phyloP scores from a whole-genome alignment of 441 rosid genomes.

The Brassica balearica region DNA sequence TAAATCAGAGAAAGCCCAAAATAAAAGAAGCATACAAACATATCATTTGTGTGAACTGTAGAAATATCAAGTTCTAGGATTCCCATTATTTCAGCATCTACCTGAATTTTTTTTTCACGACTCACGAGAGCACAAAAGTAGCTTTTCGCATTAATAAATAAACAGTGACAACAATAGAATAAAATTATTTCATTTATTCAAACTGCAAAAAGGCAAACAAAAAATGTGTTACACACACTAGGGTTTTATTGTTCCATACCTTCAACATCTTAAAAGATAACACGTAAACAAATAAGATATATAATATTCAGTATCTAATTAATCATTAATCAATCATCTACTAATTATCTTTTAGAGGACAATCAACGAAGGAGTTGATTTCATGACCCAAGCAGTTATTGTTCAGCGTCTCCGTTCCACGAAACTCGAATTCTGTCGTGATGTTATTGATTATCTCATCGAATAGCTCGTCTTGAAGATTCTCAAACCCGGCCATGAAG shows the following conservation, averaged over 20 bases:
- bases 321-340: conserved; percentile 22
- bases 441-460: conserved; percentile 18
- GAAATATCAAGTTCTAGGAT: conserved; percentile 32
- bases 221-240: conserved; percentile 11
- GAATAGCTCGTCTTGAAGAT: conserved; percentile 20
- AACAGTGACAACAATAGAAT: neutral
- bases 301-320: neutral
- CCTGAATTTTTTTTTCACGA: conserved; percentile 23
- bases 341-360: conserved; percentile 22
- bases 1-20: neutral
- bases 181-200: conserved; percentile 14
- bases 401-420: conserved; percentile 9
- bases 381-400: conserved; percentile 26
- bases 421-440: conserved; percentile 8
- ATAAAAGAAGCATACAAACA: neutral
- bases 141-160: conserved; percentile 23
- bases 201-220: neutral
- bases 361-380: conserved; percentile 33
- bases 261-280: conserved; percentile 2
- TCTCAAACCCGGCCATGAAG: conserved; percentile 36
- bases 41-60: conserved; percentile 14
- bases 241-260: conserved; percentile 30
- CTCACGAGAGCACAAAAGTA: conserved; percentile 17
- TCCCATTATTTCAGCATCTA: conserved; percentile 37
- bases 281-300: neutral